phyloP scores from a whole-genome alignment of 1,139 yeast genomes.

The Saccharomyces hybrid region DNA sequence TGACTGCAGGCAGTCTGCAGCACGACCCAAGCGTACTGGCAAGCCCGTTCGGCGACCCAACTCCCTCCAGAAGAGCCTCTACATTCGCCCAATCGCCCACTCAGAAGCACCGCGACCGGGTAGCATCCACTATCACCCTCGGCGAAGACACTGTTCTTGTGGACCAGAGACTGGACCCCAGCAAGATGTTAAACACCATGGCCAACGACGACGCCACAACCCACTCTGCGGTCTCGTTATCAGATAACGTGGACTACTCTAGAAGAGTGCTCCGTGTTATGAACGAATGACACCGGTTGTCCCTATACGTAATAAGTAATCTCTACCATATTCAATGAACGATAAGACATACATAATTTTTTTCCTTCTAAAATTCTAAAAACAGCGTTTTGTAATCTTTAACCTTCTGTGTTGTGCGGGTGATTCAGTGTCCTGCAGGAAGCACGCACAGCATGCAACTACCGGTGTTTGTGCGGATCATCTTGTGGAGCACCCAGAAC shows the following conservation, averaged over 20 bases:
- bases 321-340: not conserved
- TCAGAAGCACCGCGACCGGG: not conserved
- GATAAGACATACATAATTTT: not conserved
- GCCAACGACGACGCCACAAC: conserved; percentile 31
- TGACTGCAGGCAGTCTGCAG: not conserved
- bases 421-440: not conserved
- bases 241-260: conserved; percentile 68
- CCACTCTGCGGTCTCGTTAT: conserved; percentile 55
- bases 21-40: conserved; percentile 2
- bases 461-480: not conserved
- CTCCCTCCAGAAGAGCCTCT: conserved; percentile 7
- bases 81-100: conserved; percentile 5
- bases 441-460: not conserved
- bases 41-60: not conserved
- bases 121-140: conserved; percentile 4
- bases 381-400: not conserved
- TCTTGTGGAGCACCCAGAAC: not conserved
- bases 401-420: not conserved
- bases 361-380: not conserved
- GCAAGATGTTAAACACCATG: conserved; percentile 45
- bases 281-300: conserved; percentile 33
- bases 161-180: conserved; percentile 65
- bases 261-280: conserved; percentile 61
- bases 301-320: conserved; percentile 4
- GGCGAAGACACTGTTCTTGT: conserved; percentile 38